phyloP scores from a whole-genome alignment of 2,329 filamentous ascomycete genomes.

The Aspergillus calidoustus region DNA sequence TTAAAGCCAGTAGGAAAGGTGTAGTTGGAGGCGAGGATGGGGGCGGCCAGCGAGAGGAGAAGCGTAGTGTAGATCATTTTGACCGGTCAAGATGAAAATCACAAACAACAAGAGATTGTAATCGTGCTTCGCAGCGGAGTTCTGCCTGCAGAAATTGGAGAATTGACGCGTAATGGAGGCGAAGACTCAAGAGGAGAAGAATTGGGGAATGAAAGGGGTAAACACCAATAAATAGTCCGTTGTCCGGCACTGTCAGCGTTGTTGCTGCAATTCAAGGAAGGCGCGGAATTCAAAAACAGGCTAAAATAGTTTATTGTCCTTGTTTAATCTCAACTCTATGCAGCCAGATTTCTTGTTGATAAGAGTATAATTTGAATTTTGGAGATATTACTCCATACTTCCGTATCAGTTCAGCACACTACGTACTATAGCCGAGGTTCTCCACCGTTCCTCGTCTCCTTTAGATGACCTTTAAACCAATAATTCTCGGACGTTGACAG shows the following conservation, averaged over 20 bases:
- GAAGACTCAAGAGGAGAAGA: slow-evolving; percentile 1
- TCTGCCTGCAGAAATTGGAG: slow-evolving; percentile 15
- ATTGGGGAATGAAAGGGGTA: slow-evolving; percentile 8
- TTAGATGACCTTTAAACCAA: neutral
- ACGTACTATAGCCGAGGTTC: neutral
- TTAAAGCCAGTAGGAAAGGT: slow-evolving; percentile 19
- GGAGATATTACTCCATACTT: neutral
- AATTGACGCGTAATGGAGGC: slow-evolving; percentile 2
- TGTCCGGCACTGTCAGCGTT: neutral
- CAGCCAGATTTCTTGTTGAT: neutral
- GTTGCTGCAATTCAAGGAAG: slow-evolving; percentile 7
- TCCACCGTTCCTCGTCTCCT: neutral
- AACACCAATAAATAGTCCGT: slow-evolving; percentile 11
- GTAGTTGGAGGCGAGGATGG: slow-evolving; percentile 18
- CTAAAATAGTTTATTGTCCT: slow-evolving; percentile 3
- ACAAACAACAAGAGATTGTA: slow-evolving; percentile 2
- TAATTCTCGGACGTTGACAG: neutral
- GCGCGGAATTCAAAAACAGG: slow-evolving; percentile 1
- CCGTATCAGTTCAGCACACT: neutral
- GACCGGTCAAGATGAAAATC: slow-evolving; percentile 3
- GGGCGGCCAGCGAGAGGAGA: slow-evolving; percentile 15
- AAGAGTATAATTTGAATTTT: neutral
- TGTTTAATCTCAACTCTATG: neutral
- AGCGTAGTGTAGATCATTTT: slow-evolving; percentile 15
- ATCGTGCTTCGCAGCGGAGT: neutral